These are phyloP conservation scores for Ceratocystis colombiana DNA, from an alignment of 2,329 filamentous ascomycete genomes.

Conservation along the genomic window DNA sequence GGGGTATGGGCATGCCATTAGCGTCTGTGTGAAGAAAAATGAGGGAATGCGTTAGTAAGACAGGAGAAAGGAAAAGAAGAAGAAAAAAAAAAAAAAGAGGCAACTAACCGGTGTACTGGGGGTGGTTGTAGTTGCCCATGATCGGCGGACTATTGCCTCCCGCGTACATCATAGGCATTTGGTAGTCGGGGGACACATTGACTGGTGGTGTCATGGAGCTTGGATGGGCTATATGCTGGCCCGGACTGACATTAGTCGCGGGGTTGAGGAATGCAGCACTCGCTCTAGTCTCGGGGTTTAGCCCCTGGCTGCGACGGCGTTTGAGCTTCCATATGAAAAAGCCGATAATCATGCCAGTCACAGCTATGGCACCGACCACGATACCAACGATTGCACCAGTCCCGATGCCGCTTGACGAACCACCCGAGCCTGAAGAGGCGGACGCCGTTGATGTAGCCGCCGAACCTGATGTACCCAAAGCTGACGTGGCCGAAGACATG, in stretches of 20 bases:
- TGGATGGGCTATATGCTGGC: not conserved
- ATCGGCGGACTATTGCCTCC: not conserved
- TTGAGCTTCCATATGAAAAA: slow-evolving; percentile 13
- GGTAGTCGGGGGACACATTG: not conserved
- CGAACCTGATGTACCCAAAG: not conserved
- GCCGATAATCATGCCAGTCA: slow-evolving; percentile 10
- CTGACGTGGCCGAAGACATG: not conserved
- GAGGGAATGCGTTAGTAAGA: not conserved
- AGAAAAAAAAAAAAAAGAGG: not conserved
- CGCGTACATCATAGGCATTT: not conserved
- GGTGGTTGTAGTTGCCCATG: not conserved
- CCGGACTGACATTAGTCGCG: not conserved
- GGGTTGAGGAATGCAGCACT: not conserved
- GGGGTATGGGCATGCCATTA: not conserved
- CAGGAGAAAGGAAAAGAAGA: not conserved
- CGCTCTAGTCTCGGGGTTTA: not conserved
- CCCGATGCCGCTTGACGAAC: slow-evolving; percentile 16
- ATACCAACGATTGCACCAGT: slow-evolving; percentile 27
- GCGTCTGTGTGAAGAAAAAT: not conserved
- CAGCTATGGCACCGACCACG: slow-evolving; percentile 26
- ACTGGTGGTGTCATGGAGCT: not conserved
- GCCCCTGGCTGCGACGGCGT: not conserved
- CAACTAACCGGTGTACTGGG: not conserved
- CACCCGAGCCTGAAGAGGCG: not conserved
- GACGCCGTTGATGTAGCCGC: slow-evolving; percentile 3